Evolutionary conservation across 768 basidiomycete species (phyloP), one percentile per base, ranked within the genome.

Genomic region (Phylloporus scabripes): DNA sequence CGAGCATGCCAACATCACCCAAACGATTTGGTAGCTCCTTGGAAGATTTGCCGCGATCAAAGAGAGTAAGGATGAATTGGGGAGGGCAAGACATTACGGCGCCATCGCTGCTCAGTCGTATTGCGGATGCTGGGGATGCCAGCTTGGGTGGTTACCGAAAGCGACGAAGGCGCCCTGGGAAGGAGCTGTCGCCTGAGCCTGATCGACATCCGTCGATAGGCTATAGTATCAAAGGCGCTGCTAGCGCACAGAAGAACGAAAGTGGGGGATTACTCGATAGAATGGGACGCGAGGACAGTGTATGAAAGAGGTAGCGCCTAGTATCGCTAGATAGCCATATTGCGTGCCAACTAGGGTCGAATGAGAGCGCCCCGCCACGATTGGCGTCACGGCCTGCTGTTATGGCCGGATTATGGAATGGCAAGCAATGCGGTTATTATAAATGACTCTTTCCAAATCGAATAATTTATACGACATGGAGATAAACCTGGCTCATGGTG

Each of bases 191-290:
- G 36, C 53, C 59, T 36, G 65, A 67, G 40, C 59, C 59, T 46
- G 65, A 70, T 57, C 65, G 61, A 50, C 57, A 57, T 54, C 71
- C 72, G 10, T 59, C 62, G 36, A 69, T 67, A n/a, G 78, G 76
- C 34, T 74, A 65, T 53, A 79, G 75, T 54, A 81, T 81, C 54
- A 78, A 74, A 56, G 79, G 79, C 44, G 79, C 79, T 21, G 79
- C 79, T 39, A 70, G 47, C 39, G 65, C 57, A 39, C 53, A 51
- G 46, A 59, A 57, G 53, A 55, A 54, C 29, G 60, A 51, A 50
- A 46, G 49, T 29, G 52, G 47, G 33, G 28, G 44, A 15, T 58
- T 76, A 18, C 59, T 75, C 53, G 59, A 68, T 53, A 71, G 74
- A 59, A 53, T 74, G 49, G 44, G 37, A 46, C 43, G 31, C 28